Conservation (phyloP, 164 flowering plant species). For the Magnolia changhungtana region DNA sequence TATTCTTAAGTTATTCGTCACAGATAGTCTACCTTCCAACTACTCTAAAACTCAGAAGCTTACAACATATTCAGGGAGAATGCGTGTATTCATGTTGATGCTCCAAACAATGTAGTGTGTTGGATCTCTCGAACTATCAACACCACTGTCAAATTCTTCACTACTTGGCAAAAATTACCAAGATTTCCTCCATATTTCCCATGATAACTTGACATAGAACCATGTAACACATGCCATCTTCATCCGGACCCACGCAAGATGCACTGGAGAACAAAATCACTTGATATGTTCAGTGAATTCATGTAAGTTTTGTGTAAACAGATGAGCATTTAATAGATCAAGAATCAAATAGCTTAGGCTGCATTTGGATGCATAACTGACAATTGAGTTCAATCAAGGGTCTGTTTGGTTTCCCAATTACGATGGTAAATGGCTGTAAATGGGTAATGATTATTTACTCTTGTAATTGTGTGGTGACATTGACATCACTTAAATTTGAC, state of each 20-base stretch:
- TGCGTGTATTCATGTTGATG: slow-evolving; percentile 41
- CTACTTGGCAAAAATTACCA: slow-evolving; percentile 36
- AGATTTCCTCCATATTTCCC: slow-evolving; percentile 51
- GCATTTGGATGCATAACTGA: no score
- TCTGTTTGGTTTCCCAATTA: no score
- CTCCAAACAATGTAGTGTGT: slow-evolving; percentile 52
- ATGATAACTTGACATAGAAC: slow-evolving; percentile 52
- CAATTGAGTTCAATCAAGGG: no score
- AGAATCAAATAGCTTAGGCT: no score
- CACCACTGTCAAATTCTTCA: slow-evolving; percentile 44
- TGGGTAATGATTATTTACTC: no score
- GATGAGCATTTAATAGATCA: no score
- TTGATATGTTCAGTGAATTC: background rate
- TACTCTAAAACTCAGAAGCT: slow-evolving; percentile 33
- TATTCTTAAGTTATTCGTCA: background rate
- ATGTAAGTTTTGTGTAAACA: no score
- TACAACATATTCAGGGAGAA: slow-evolving; percentile 57
- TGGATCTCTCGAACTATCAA: slow-evolving; percentile 47
- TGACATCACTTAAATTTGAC: no score
- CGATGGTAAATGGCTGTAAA: no score
- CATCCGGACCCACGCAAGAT: slow-evolving; percentile 42
- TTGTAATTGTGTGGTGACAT: no score
- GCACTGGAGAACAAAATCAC: background rate
- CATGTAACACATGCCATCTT: slow-evolving; percentile 42
- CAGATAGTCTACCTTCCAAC: slow-evolving; percentile 23